Percentiles rank a stretch among this genome's conserved stretches.
Conservation (phyloP, 2,329 filamentous ascomycete species). For the Incumbomyces lentus region DNA sequence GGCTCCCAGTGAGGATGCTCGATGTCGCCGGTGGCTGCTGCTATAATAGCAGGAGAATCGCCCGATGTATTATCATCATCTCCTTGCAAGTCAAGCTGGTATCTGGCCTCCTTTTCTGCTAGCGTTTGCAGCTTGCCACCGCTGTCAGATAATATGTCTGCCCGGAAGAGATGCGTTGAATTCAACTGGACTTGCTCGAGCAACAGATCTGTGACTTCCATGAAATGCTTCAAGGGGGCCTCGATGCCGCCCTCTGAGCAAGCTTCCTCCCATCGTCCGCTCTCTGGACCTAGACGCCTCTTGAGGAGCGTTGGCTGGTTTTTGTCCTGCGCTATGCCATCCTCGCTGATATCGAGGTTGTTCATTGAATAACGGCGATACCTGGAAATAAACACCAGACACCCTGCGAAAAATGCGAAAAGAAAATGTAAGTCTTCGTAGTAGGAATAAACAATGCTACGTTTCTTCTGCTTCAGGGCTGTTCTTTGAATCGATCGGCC, state of each 20-base stretch:
- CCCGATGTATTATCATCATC: constrained; percentile 5
- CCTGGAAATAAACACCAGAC: too few species aligned
- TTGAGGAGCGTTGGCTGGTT: neutral
- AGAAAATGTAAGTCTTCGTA: too few species aligned
- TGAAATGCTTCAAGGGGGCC: constrained; percentile 20
- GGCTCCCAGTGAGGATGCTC: constrained; percentile 5
- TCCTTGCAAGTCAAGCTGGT: neutral
- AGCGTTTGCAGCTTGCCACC: constrained; percentile 27
- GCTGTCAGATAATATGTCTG: constrained; percentile 51
- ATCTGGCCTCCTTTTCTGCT: constrained; percentile 23
- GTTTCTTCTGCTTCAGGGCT: too few species aligned
- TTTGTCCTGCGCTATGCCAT: too few species aligned
- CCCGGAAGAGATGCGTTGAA: constrained; percentile 48
- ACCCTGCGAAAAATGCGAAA: too few species aligned
- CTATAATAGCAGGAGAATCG: constrained; percentile 8
- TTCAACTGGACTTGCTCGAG: constrained; percentile 48
- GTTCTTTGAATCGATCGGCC: too few species aligned
- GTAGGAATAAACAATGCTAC: too few species aligned
- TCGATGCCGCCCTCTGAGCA: neutral
- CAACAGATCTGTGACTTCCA: constrained; percentile 41
- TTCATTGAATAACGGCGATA: too few species aligned
- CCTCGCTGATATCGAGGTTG: too few species aligned
- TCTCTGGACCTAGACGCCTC: neutral
- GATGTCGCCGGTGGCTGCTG: too few species aligned
- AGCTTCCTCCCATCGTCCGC: neutral